Base-by-base conservation (phyloP, 768 basidiomycete genomes). In the Phlegmacium glaucopus region DNA sequence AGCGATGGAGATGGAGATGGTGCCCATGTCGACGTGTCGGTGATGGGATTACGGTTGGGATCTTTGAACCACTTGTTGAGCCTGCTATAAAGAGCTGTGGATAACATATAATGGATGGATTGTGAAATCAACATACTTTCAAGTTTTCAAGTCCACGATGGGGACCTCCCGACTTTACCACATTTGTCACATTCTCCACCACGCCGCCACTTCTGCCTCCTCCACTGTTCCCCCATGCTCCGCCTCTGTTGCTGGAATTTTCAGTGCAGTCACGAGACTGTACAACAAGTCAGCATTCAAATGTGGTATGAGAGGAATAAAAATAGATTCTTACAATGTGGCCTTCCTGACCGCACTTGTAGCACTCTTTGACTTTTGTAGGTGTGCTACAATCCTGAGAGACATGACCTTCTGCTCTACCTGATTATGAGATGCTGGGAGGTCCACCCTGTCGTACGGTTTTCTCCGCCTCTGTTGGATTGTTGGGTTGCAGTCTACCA, bases 251-350 rank as follows among this genome's bases (percentile, higher is more conserved):
- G 10, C 60, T 49, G 26, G 50, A 48, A 26, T 68, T 53, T n/a
- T 86, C 79, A 37, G 85, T 71, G 69, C 91, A 94, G 44, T 92
- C 90, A 47, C 87, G 81, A 50, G 87, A 87, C 90, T 92, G 52
- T 1, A 15, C 29, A 22, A 28, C 32, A 15, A n/a, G 39, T 32
- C 35, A 13, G 29, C 4, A 38, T 9, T 4, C 29, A 42, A 41
- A 52, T 48, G 28, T 42, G 9, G 16, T 36, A 15, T 15, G 22
- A 9, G 39, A 35, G 25, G 18, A 42, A 27, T 27, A 18, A 34
- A 34, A 27, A 30, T 4, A 49, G 39, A 16, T 15, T 75, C 82
- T 62, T 51, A 92, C 90, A 56, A 94, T 82, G 62, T 94, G 91
- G 15, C 90, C 91, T 61, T 87, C 85, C 56, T 76, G 74, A 27